A percentile compares a stretch with the other conserved stretches of the same genome.
These are phyloP conservation scores for Cladorrhinum sp. DNA, from an alignment of 2,329 filamentous ascomycete species.

Conservation along the genomic window DNA sequence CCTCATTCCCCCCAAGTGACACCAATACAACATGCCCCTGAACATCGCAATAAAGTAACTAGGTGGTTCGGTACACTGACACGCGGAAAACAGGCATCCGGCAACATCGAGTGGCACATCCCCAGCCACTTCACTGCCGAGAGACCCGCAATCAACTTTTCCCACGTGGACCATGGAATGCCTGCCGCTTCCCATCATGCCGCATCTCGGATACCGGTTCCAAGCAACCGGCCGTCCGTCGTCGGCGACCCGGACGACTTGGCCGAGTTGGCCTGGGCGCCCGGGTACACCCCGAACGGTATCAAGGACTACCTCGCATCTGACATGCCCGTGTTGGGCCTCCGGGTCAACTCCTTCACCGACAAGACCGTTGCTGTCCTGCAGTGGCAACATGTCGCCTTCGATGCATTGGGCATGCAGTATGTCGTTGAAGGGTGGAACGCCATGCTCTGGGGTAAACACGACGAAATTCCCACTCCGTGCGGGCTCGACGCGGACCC, in stretches of 20 bases:
- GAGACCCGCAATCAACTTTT: slow-evolving; percentile 37
- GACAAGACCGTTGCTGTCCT: slow-evolving; percentile 43
- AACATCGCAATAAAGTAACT: neutral
- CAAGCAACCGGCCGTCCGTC: slow-evolving; percentile 26
- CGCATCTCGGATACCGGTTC: slow-evolving; percentile 32
- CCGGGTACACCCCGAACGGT: slow-evolving; percentile 25
- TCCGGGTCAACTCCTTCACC: slow-evolving; percentile 43
- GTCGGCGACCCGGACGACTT: slow-evolving; percentile 31
- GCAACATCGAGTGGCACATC: slow-evolving; percentile 32
- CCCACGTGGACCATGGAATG: slow-evolving; percentile 33
- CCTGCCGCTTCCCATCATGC: slow-evolving; percentile 36
- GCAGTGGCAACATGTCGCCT: slow-evolving; percentile 41
- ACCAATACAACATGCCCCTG: neutral
- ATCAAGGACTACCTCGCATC: slow-evolving; percentile 37
- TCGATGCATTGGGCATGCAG: slow-evolving; percentile 40
- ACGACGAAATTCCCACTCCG: slow-evolving; percentile 34
- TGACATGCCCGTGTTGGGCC: slow-evolving; percentile 40
- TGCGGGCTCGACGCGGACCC: slow-evolving; percentile 32
- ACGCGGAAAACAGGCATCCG: slow-evolving; percentile 1
- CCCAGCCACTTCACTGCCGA: slow-evolving; percentile 35
- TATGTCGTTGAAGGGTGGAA: slow-evolving; percentile 42
- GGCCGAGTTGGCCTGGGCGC: slow-evolving; percentile 23
- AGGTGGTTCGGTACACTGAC: neutral
- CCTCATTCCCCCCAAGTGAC: neutral
- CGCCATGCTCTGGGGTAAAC: slow-evolving; percentile 36